A percentile compares a stretch with the other conserved stretches of the same genome.
phyloP scores from a whole-genome alignment of 176 grass and related monocot genomes.

The Eragrostis curvula region DNA sequence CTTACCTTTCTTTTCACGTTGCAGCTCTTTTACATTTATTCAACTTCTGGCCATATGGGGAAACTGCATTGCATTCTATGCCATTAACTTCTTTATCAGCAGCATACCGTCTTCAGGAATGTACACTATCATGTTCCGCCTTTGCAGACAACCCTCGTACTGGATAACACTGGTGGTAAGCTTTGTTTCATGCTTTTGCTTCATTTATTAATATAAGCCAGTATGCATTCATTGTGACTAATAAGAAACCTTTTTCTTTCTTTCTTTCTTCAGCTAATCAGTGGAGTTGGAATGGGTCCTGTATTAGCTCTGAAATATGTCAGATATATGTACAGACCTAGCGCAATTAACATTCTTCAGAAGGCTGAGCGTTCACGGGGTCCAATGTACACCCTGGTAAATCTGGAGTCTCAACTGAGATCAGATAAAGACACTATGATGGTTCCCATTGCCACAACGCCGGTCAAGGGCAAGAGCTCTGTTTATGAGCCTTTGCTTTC shows the following conservation, averaged over 20 bases:
- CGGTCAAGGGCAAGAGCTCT: conserved; percentile 60
- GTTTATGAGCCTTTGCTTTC: conserved; percentile 85
- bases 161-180: conserved; percentile 89
- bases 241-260: neutral
- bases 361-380: conserved; percentile 80
- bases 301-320: conserved; percentile 93
- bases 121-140: conserved; percentile 87
- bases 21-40: conserved; percentile 84
- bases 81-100: conserved; percentile 80
- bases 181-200: conserved; percentile 18
- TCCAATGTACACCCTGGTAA: conserved; percentile 69
- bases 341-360: conserved; percentile 90
- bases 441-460: conserved; percentile 37
- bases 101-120: conserved; percentile 79
- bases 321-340: conserved; percentile 89
- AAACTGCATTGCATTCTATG: conserved; percentile 83
- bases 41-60: conserved; percentile 95
- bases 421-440: conserved; percentile 58
- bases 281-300: conserved; percentile 87
- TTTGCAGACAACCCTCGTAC: conserved; percentile 76
- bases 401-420: conserved; percentile 79
- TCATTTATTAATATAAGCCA: conserved; percentile 52
- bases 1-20: conserved; percentile 46
- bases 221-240: neutral
- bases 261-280: conserved; percentile 78